phyloP scores from a whole-genome alignment of 176 grass and related monocot species.

The Melocanna baccifera region DNA sequence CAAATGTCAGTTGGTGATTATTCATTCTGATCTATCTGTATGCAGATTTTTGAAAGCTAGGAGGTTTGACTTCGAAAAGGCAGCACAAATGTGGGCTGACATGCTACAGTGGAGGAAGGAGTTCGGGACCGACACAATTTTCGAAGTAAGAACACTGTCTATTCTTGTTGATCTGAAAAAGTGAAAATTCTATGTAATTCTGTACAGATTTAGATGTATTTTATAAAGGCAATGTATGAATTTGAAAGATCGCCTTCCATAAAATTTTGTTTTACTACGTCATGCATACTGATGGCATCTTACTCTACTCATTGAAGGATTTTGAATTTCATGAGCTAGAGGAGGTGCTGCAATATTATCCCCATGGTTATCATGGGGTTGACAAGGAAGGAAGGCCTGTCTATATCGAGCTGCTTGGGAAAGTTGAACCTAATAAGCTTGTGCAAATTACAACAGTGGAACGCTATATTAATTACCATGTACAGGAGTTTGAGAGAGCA shows the following conservation, averaged over 20 bases:
- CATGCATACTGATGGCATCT: slow-evolving; percentile 15
- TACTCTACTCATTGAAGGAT: slow-evolving; percentile 61
- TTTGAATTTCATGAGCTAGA: slow-evolving; percentile 96
- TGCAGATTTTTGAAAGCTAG: slow-evolving; percentile 98
- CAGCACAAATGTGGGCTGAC: slow-evolving; percentile 89
- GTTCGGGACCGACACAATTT: slow-evolving; percentile 77
- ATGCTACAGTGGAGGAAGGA: slow-evolving; percentile 94
- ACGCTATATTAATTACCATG: slow-evolving; percentile 93
- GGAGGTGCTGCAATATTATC: slow-evolving; percentile 85
- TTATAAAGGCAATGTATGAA: background rate
- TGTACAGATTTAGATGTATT: background rate
- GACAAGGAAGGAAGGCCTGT: slow-evolving; percentile 93
- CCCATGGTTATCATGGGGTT: slow-evolving; percentile 93
- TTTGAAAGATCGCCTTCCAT: background rate
- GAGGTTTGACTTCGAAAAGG: slow-evolving; percentile 82
- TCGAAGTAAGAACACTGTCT: slow-evolving; percentile 56
- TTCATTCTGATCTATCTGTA: slow-evolving; percentile 16
- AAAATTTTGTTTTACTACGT: slow-evolving; percentile 14
- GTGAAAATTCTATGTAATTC: background rate
- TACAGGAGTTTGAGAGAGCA: slow-evolving; percentile 93
- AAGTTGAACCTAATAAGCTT: slow-evolving; percentile 91
- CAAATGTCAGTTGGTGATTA: slow-evolving; percentile 27
- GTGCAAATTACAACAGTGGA: slow-evolving; percentile 83
- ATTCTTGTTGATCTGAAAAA: background rate
- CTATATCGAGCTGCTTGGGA: slow-evolving; percentile 94